phyloP scores from a whole-genome alignment of 768 basidiomycete genomes.

The Pleurotus giganteus region DNA sequence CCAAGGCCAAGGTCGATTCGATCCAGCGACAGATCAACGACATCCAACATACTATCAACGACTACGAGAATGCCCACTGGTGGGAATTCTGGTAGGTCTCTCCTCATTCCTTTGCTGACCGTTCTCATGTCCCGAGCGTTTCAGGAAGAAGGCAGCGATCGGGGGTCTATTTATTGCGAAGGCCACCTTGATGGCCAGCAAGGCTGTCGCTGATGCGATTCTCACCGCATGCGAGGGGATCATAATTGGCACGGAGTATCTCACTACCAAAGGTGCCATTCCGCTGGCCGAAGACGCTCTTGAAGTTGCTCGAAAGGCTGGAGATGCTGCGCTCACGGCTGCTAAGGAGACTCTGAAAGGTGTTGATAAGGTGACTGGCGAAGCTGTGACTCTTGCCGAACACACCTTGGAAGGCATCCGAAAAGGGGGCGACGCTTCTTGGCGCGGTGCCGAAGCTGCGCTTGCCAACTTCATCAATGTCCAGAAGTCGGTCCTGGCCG shows the following conservation, averaged over 20 bases:
- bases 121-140: neutral
- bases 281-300: neutral
- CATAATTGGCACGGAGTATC: neutral
- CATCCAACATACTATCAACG: neutral
- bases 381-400: neutral
- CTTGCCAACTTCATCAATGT: neutral
- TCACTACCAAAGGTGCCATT: neutral
- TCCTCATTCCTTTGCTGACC: neutral
- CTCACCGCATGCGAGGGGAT: neutral
- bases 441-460: neutral
- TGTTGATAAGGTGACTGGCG: neutral
- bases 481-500: neutral
- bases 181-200: neutral
- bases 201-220: neutral
- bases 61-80: neutral
- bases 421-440: neutral
- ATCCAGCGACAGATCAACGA: neutral
- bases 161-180: neutral
- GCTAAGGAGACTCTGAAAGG: neutral
- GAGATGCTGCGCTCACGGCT: neutral
- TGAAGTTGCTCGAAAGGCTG: neutral
- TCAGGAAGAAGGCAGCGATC: neutral
- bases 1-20: neutral
- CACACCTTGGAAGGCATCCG: neutral
- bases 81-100: neutral